Conservation (phyloP, 192 early-diverging fungal genomes). For the Rhizophlyctis rosea region DNA sequence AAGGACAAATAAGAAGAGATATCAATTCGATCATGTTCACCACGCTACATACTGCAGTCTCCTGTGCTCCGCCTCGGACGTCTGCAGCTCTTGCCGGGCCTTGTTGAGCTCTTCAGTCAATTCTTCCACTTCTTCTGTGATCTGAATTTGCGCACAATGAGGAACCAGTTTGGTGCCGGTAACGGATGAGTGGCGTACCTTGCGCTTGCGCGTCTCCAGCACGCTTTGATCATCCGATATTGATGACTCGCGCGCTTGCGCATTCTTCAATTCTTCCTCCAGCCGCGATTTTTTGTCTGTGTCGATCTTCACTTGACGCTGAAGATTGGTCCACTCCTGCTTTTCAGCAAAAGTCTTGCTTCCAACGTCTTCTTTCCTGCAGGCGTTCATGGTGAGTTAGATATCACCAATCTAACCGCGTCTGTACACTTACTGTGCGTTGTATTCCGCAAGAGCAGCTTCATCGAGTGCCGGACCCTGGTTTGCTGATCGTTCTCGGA, state of each 20-base stretch:
- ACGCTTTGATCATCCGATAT: slow-evolving; percentile 43
- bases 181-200: slow-evolving; percentile 13
- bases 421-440: slow-evolving; percentile 37
- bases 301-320: slow-evolving; percentile 62
- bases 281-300: slow-evolving; percentile 60
- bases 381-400: background rate
- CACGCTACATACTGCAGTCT: slow-evolving; percentile 52
- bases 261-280: slow-evolving; percentile 50
- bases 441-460: slow-evolving; percentile 51
- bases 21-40: slow-evolving; percentile 13
- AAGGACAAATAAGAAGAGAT: background rate
- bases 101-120: slow-evolving; percentile 46
- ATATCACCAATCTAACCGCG: background rate
- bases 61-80: slow-evolving; percentile 61
- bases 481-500: slow-evolving; percentile 30
- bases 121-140: slow-evolving; percentile 24
- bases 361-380: slow-evolving; percentile 71
- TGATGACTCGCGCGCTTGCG: slow-evolving; percentile 44
- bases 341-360: slow-evolving; percentile 64
- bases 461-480: slow-evolving; percentile 16
- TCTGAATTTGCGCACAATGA: slow-evolving; percentile 6
- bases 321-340: slow-evolving; percentile 64
- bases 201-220: slow-evolving; percentile 27
- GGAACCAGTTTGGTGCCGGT: slow-evolving; percentile 7
- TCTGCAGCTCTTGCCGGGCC: slow-evolving; percentile 55